These are phyloP conservation scores for Medicago arabica DNA, from an alignment of 306 rosid genomes.

Conservation along the genomic window DNA sequence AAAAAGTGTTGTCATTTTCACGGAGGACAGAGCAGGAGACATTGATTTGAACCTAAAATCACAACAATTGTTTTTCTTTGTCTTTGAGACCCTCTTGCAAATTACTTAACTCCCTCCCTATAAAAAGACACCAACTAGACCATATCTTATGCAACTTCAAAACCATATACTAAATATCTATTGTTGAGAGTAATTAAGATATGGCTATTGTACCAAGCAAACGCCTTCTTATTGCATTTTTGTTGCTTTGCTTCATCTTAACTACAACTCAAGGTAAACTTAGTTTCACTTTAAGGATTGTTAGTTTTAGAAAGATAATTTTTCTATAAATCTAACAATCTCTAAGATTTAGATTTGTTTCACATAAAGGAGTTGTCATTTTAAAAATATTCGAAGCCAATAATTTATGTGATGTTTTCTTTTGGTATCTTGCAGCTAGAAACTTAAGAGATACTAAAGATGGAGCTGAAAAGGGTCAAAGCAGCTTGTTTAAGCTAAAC, in stretches of 20 bases:
- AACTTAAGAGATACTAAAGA: slow-evolving; percentile 42
- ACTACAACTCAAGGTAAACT: slow-evolving; percentile 48
- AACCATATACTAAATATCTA: not conserved
- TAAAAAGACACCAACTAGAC: slow-evolving; percentile 40
- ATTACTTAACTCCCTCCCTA: slow-evolving; percentile 39
- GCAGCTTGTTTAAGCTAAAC: slow-evolving; percentile 34
- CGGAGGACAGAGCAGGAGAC: slow-evolving; percentile 53
- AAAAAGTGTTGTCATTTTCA: slow-evolving; percentile 56
- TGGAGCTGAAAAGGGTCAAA: slow-evolving; percentile 37
- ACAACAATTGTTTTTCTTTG: slow-evolving; percentile 40
- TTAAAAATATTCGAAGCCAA: not conserved
- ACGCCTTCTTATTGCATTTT: slow-evolving; percentile 43
- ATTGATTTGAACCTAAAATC: slow-evolving; percentile 51
- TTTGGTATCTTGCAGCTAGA: slow-evolving; percentile 51
- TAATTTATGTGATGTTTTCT: slow-evolving; percentile 34
- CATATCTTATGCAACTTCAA: slow-evolving; percentile 36
- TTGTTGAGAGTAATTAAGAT: slow-evolving; percentile 4
- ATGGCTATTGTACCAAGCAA: slow-evolving; percentile 45
- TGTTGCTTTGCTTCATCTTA: slow-evolving; percentile 47
- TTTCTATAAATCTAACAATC: not conserved
- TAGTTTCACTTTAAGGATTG: not conserved
- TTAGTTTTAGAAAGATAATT: not conserved
- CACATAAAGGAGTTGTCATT: not conserved
- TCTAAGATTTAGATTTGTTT: not conserved
- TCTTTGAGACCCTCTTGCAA: slow-evolving; percentile 38